Evolutionary conservation across 805 yeast genomes (phyloP).

Genomic region (Candida nanaspora): DNA sequence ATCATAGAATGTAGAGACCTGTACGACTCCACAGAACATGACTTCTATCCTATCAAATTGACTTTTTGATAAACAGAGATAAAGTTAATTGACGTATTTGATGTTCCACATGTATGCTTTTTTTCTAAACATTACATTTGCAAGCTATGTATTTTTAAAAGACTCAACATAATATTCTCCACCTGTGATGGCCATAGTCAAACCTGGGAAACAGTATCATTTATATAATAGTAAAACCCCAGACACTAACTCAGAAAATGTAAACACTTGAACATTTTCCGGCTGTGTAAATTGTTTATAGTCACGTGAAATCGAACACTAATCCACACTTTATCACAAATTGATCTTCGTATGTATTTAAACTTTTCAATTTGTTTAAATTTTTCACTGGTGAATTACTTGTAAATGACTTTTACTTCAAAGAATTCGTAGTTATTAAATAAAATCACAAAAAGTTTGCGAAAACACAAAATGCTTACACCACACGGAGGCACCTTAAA

Average conservation of each 20-base stretch:
- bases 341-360: too few species aligned
- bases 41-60: slow-evolving; percentile 3
- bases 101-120: too few species aligned
- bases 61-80: not conserved
- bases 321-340: not conserved
- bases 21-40: slow-evolving; percentile 11
- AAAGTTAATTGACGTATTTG: not conserved
- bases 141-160: not conserved
- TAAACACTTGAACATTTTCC: too few species aligned
- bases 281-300: not conserved
- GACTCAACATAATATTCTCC: not conserved
- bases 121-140: too few species aligned
- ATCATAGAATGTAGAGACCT: slow-evolving; percentile 52
- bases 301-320: not conserved
- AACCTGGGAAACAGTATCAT: too few species aligned
- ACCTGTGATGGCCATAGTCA: too few species aligned
- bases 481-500: slow-evolving; percentile 93
- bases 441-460: too few species aligned
- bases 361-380: too few species aligned
- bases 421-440: too few species aligned
- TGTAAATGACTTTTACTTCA: too few species aligned
- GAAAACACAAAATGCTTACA: slow-evolving; percentile 43
- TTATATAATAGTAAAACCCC: too few species aligned
- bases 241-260: too few species aligned
- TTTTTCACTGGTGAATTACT: not conserved